phyloP scores from a whole-genome alignment of 2,329 filamentous ascomycete genomes.

The Colletotrichum sidae region DNA sequence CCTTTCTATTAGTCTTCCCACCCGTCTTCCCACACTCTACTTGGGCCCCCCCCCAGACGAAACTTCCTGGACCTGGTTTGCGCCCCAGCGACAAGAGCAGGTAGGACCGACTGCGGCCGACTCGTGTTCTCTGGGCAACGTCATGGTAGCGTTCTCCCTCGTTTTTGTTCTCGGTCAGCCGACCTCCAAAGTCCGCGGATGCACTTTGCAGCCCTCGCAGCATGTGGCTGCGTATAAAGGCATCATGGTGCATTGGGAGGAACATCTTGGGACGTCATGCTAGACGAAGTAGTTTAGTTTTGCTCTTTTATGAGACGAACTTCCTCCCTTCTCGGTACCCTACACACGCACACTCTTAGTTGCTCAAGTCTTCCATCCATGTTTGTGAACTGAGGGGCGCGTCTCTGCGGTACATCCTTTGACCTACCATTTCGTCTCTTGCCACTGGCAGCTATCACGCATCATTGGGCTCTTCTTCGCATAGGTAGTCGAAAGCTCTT shows the following conservation, averaged over 20 bases:
- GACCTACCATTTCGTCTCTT: too few species aligned
- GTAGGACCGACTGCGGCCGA: conserved; percentile 26
- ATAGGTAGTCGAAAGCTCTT: background rate
- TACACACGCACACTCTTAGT: background rate
- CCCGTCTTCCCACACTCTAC: conserved; percentile 18
- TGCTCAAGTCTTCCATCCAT: background rate
- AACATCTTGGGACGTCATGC: background rate
- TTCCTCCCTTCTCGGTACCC: background rate
- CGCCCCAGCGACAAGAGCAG: conserved; percentile 29
- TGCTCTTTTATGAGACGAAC: background rate
- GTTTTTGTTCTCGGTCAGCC: conserved; percentile 16
- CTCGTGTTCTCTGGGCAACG: conserved; percentile 30
- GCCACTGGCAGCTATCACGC: too few species aligned
- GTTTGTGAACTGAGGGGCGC: too few species aligned
- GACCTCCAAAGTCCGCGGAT: conserved; percentile 6
- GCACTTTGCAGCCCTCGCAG: background rate
- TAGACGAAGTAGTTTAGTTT: background rate
- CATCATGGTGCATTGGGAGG: conserved; percentile 16
- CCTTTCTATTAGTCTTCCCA: background rate
- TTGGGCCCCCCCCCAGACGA: background rate
- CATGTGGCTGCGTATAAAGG: conserved; percentile 31
- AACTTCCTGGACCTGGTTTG: conserved; percentile 14
- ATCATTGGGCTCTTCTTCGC: too few species aligned
- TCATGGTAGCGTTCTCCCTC: conserved; percentile 22
- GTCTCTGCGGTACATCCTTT: too few species aligned